Evolutionary conservation across 2,329 filamentous ascomycete genomes (phyloP).

Genomic region (Monosporascus sp.): DNA sequence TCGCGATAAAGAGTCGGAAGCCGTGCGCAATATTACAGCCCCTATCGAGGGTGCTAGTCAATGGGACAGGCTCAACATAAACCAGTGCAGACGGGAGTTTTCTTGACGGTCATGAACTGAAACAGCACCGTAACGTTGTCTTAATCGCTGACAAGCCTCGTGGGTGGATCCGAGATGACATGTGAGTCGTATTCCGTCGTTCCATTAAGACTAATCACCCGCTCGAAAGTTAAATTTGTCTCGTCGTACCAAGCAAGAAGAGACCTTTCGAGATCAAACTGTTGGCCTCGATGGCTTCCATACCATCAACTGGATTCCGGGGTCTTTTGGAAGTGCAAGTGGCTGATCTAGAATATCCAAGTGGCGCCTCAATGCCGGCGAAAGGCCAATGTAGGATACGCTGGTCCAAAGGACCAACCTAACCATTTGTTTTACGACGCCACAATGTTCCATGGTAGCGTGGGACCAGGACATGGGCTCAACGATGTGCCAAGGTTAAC

Average conservation of each 20-base stretch:
- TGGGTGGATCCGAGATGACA: conserved; percentile 8
- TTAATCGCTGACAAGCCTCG: conserved; percentile 1
- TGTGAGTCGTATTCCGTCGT: too few relatives aligned
- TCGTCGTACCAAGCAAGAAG: too few relatives aligned
- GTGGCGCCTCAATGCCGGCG: conserved; percentile 5
- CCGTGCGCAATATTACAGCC: background rate
- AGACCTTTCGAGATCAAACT: too few relatives aligned
- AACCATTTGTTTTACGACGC: conserved; percentile 7
- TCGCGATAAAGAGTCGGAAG: background rate
- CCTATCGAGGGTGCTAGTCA: background rate
- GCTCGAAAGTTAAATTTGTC: too few relatives aligned
- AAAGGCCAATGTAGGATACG: conserved; percentile 1
- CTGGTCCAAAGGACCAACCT: conserved; percentile 1
- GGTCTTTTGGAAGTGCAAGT: too few relatives aligned
- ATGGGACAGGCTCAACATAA: background rate
- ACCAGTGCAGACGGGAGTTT: conserved; percentile 3
- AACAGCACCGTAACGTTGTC: conserved; percentile 6
- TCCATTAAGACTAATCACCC: too few relatives aligned
- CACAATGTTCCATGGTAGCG: conserved; percentile 3
- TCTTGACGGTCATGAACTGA: background rate
- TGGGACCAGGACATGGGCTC: too few relatives aligned
- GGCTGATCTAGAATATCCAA: background rate
- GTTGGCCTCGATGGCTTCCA: too few relatives aligned
- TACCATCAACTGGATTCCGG: too few relatives aligned
- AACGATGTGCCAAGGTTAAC: too few relatives aligned